phyloP scores from a whole-genome alignment of 306 rosid species.

The Prunus padus region DNA sequence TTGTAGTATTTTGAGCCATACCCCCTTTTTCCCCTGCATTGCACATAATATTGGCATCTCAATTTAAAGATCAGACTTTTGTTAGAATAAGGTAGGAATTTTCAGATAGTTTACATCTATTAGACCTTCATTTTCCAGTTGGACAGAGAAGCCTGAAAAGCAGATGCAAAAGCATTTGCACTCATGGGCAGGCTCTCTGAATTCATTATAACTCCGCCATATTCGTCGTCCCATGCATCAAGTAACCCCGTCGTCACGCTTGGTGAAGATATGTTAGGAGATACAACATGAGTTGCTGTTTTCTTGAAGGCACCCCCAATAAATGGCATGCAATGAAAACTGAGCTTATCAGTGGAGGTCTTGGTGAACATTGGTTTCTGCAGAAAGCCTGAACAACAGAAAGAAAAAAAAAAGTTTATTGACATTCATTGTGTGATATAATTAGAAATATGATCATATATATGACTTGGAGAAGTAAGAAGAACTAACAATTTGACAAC shows the following conservation, averaged over 20 bases:
- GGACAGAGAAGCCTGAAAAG: constrained; percentile 41
- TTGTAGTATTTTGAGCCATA: constrained; percentile 46
- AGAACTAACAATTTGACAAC: constrained; percentile 18
- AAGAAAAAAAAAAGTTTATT: background rate
- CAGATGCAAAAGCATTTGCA: constrained; percentile 35
- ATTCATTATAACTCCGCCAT: constrained; percentile 40
- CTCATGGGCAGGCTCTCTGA: constrained; percentile 37
- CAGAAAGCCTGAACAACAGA: constrained; percentile 19
- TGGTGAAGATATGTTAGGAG: constrained; percentile 36
- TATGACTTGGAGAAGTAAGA: background rate
- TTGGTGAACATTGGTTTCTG: background rate
- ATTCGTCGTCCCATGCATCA: constrained; percentile 45
- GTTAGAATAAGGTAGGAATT: background rate
- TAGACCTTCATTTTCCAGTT: constrained; percentile 40
- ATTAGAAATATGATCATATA: background rate
- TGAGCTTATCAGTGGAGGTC: constrained; percentile 11
- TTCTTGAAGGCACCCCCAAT: constrained; percentile 20
- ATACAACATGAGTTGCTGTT: constrained; percentile 21
- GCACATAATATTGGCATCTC: background rate
- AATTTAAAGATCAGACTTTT: background rate
- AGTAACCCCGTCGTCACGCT: constrained; percentile 27
- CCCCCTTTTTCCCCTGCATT: constrained; percentile 40
- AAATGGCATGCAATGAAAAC: constrained; percentile 5
- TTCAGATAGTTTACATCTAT: background rate
- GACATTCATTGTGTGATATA: background rate